Conservation (phyloP, 805 yeast genomes). For the Ogataea siamensis region DNA sequence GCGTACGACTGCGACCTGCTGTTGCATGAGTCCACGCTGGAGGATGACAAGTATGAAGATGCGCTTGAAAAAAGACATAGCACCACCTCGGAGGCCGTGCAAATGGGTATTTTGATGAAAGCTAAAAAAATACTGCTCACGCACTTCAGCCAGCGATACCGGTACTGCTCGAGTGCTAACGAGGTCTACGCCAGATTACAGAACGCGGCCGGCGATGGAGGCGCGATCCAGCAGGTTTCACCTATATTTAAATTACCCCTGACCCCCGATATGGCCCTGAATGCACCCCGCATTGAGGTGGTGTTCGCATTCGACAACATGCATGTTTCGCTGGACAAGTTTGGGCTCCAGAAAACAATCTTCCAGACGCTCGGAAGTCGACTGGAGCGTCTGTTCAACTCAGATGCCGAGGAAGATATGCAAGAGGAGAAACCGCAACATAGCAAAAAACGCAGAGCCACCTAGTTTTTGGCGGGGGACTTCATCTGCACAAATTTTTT, state of each 20-base stretch:
- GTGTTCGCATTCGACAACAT: slow-evolving; percentile 67
- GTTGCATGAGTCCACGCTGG: slow-evolving; percentile 92
- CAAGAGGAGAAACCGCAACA: slow-evolving; percentile 5
- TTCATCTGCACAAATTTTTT: neutral
- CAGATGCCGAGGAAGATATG: slow-evolving; percentile 20
- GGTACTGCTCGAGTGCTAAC: slow-evolving; percentile 40
- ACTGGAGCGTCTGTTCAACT: slow-evolving; percentile 27
- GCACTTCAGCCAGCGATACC: slow-evolving; percentile 90
- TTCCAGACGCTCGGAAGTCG: slow-evolving; percentile 30
- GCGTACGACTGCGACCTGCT: slow-evolving; percentile 70
- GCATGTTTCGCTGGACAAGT: slow-evolving; percentile 45
- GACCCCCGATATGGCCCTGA: slow-evolving; percentile 20
- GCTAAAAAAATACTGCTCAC: slow-evolving; percentile 74
- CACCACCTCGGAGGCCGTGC: slow-evolving; percentile 83
- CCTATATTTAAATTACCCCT: slow-evolving; percentile 23
- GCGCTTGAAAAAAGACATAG: slow-evolving; percentile 83
- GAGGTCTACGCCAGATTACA: slow-evolving; percentile 26
- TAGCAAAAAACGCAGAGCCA: slow-evolving; percentile 8
- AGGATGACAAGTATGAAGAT: slow-evolving; percentile 70
- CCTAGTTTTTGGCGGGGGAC: slow-evolving; percentile 1
- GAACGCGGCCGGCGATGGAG: slow-evolving; percentile 20
- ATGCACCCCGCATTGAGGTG: slow-evolving; percentile 30
- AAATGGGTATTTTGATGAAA: slow-evolving; percentile 66
- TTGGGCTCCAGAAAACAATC: slow-evolving; percentile 36
- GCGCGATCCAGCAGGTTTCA: slow-evolving; percentile 23